phyloP scores from a whole-genome alignment of 352 stramenopile genomes.

The Phytophthora pinifolia region DNA sequence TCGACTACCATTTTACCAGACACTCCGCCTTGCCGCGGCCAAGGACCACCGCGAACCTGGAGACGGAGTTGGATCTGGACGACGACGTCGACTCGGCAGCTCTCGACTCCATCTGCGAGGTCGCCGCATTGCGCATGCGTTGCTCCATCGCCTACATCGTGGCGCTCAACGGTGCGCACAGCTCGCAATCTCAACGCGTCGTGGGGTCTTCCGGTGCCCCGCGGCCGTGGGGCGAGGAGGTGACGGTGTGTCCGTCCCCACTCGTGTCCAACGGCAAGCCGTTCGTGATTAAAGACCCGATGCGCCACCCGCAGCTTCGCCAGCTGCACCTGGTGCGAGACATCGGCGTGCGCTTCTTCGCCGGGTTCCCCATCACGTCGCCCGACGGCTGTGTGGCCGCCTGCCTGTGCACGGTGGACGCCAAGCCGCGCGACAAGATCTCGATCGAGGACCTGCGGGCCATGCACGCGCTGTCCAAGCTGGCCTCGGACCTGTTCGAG shows the following conservation, averaged over 20 bases:
- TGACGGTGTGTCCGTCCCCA: conserved; percentile 24
- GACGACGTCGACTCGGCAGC: conserved; percentile 37
- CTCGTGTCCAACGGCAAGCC: conserved; percentile 32
- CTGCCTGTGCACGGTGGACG: conserved; percentile 46
- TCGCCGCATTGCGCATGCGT: conserved; percentile 44
- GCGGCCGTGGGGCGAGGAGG: conserved; percentile 16
- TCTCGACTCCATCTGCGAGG: conserved; percentile 60
- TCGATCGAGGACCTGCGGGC: conserved; percentile 40
- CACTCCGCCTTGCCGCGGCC: conserved; percentile 10
- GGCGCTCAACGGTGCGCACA: conserved; percentile 23
- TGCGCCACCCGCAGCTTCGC: conserved; percentile 35
- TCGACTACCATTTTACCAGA: conserved; percentile 1
- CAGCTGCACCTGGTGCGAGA: conserved; percentile 42
- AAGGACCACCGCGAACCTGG: conserved; percentile 25
- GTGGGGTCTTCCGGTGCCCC: conserved; percentile 37
- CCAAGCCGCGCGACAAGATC: conserved; percentile 30
- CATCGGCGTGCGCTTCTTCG: conserved; percentile 49
- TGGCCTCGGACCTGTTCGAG: conserved; percentile 53
- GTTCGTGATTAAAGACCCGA: conserved; percentile 47
- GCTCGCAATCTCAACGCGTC: conserved; percentile 28
- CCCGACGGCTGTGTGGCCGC: conserved; percentile 26
- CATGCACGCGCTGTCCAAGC: conserved; percentile 55
- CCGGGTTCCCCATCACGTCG: conserved; percentile 50
- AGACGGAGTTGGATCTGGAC: conserved; percentile 32
- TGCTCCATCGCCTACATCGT: conserved; percentile 54